Base-by-base conservation (phyloP, 1,139 yeast genomes). In the Suhomyces bribrorum region DNA sequence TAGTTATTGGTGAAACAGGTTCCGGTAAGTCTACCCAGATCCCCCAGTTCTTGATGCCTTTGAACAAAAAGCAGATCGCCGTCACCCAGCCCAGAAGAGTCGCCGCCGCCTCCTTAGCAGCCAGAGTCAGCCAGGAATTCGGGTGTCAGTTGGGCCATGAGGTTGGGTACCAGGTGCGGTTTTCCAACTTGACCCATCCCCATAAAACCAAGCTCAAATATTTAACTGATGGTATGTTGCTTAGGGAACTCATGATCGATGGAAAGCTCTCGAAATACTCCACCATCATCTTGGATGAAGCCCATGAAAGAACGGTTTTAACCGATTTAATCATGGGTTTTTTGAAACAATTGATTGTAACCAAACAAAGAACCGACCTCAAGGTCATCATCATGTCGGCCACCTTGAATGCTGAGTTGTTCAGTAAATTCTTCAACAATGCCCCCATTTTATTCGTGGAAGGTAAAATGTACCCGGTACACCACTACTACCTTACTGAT, bases 21-120 rank as follows among this genome's bases (percentile, higher is more conserved):
- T 88, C 96, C 6, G 98, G 98, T 68, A 92, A 92, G 59, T 92
- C 98, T 4, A 92, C 98, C 0, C 98, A 92, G 63, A 86, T 92
- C 18, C 98, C 98, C 0, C 98, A 92, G 55, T 88, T 92, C 53
- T 62, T 92, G 26, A 73, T 83, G 66, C 73, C 75, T 0, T 52
- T 61, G 25, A 70, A 68, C 43, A 61, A 65, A 23, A 79, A 78
- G 43, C 71, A 77, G 22, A 82, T 92, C 13, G 97, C 95, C 0
- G 90, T 92, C 6, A 92, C 98, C 0, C 98, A 92, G 64, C 98
- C 98, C 2, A 82, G 98, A 65, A 77, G 98, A 57, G 98, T 92
- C 25, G 98, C 98, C 1, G 98, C 98, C 2, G 88, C 94, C 34
- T 89, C 89, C 45, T 73, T 92, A 56, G 98, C 98, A 0, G 78